Evolutionary conservation across 2,329 filamentous ascomycete genomes (phyloP).

Genomic region (Apiospora arundinis): DNA sequence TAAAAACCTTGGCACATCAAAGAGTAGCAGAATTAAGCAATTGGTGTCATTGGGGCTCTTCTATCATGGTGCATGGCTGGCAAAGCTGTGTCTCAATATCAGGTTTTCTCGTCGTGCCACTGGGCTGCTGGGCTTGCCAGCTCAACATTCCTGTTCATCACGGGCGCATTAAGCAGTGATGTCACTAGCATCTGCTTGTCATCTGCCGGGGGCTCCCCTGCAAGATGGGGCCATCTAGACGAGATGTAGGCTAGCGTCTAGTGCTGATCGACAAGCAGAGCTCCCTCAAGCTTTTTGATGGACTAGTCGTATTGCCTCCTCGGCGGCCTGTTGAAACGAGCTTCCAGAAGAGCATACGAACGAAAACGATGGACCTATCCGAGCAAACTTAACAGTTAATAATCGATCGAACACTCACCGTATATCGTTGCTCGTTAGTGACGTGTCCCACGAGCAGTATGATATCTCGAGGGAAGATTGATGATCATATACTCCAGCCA

Average conservation of each 20-base stretch:
- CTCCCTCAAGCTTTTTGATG: constrained; percentile 13
- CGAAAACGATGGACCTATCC: neutral
- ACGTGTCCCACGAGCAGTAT: neutral
- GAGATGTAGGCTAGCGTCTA: neutral
- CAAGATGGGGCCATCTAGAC: neutral
- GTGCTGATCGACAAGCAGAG: neutral
- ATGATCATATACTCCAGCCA: neutral
- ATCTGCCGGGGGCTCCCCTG: constrained; percentile 7
- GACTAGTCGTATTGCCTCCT: neutral
- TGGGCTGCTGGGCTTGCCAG: neutral
- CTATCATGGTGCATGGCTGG: neutral
- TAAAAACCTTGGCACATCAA: constrained; percentile 12
- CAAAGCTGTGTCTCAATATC: neutral
- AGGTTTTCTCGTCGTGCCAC: constrained; percentile 13
- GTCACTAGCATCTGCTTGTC: constrained; percentile 15
- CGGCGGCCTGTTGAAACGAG: neutral
- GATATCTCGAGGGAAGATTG: neutral
- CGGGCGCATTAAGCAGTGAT: neutral
- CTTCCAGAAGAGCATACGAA: neutral
- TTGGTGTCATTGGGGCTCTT: neutral
- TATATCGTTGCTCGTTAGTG: neutral
- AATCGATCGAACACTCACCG: neutral
- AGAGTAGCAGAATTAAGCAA: neutral
- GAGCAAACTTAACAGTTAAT: neutral
- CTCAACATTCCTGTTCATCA: constrained; percentile 14